Evolutionary conservation across 1,139 yeast species (phyloP), one percentile per base, ranked within the genome.

Genomic region (Geotrichum citri-aurantii): DNA sequence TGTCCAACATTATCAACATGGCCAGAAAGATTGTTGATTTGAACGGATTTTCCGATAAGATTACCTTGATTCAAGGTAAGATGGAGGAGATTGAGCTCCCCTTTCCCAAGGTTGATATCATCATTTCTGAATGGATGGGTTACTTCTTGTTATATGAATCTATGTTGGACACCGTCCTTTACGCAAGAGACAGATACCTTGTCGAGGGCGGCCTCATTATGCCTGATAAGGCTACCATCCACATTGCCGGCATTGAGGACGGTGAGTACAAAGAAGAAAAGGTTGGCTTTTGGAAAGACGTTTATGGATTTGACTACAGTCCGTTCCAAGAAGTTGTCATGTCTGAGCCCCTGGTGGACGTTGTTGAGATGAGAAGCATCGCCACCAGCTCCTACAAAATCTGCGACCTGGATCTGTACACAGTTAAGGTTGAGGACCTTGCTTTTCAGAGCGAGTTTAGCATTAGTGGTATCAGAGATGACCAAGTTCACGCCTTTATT

Each of bases 41-140:
- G 66, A 95, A 95, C 70, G 98, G 98, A 2, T 83, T 88, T 64
- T 79, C 82, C 53, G 96, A 91, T 75, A 88, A 88, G 71, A 91
- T 95, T 71, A 92, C 98, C 48, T 77, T 92, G 62, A 76, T 93
- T 61, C 88, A 88, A 74, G 99, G 99, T 55, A 95, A 95, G 73
- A 80, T 95, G 76, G 99, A 95, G 77, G 99, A 95, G 70, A 92
- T 93, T 60, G 82, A 77, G 61, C 79, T 95, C 67, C 99, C 99
- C 51, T 85, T 65, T 60, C 72, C 71, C 51, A 67, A 87, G 70
- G 99, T 95, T 55, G 99, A 95, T 73, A 93, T 95, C 66, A 95
- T 95, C 67, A 87, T 95, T 62, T 86, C 95, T 63, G 99, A 95
- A 76, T 95, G 99, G 99, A 95, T 95, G 99, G 99, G 99, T 21